These are phyloP conservation scores for Solidago caesia DNA, from an alignment of 129 eudicot genomes.

Conservation along the genomic window DNA sequence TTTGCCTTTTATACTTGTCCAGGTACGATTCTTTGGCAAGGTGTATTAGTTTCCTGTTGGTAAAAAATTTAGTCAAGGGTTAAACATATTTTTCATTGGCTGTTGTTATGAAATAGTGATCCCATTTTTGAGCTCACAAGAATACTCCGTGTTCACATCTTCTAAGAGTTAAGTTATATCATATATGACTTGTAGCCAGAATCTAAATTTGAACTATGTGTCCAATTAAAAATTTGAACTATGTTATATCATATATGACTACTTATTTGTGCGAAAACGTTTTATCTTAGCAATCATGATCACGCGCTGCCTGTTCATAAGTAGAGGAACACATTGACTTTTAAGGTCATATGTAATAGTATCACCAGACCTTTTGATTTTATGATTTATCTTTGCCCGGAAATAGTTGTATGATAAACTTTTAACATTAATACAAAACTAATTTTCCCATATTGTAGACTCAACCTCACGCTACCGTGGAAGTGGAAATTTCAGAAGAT, in stretches of 20 bases:
- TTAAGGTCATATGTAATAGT: background rate
- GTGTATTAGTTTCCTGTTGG: background rate
- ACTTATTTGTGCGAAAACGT: background rate
- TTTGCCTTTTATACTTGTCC: conserved; percentile 87
- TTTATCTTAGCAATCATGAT: background rate
- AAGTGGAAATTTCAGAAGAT: conserved; percentile 91
- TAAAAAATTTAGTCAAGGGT: background rate
- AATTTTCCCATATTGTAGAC: conserved; percentile 45
- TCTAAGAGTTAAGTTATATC: too few species aligned
- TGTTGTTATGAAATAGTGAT: background rate
- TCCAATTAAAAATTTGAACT: background rate
- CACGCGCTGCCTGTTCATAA: background rate
- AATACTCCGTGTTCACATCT: too few species aligned
- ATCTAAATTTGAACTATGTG: background rate
- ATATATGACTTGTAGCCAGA: background rate
- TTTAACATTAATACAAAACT: background rate
- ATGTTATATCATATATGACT: too few species aligned
- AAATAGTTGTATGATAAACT: background rate
- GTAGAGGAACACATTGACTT: background rate
- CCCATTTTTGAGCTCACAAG: background rate
- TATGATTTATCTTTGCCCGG: background rate
- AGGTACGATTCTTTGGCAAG: conserved; percentile 43
- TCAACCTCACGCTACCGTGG: conserved; percentile 86
- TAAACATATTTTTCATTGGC: background rate
- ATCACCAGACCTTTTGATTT: background rate